These are phyloP conservation scores for Thuidium tamariscinum DNA, from an alignment of 225 moss, liverwort and hornwort genomes.

Conservation along the genomic window DNA sequence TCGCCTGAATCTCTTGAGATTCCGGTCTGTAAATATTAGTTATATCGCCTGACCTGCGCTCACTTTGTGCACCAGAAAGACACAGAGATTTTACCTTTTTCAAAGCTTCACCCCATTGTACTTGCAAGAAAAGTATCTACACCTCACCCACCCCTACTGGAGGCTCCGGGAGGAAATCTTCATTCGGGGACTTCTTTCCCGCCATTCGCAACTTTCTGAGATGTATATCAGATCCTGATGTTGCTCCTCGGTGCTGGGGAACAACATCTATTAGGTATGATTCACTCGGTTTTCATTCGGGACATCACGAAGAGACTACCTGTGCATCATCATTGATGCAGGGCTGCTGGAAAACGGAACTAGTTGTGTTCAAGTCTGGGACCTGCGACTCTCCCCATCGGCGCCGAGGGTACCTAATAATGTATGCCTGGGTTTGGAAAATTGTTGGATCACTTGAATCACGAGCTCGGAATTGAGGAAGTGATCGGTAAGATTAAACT, in stretches of 20 bases:
- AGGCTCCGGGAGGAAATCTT: conserved; percentile 12
- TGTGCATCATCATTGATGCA: neutral
- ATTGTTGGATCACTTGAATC: too few relatives aligned
- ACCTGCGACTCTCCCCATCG: too few relatives aligned
- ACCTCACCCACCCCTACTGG: conserved; percentile 1
- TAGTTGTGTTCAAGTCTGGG: too few relatives aligned
- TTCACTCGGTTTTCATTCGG: neutral
- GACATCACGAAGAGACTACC: neutral
- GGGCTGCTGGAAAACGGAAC: neutral
- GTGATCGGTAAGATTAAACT: too few relatives aligned
- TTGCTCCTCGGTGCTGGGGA: conserved; percentile 4
- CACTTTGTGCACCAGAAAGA: conserved; percentile 6
- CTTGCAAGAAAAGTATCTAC: conserved; percentile 13
- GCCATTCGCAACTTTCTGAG: neutral
- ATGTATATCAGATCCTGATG: conserved; percentile 1
- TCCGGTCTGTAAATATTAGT: conserved; percentile 4
- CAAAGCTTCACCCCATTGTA: conserved; percentile 29
- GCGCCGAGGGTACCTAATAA: too few relatives aligned
- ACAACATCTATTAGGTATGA: neutral
- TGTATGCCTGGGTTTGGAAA: too few relatives aligned
- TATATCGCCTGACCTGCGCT: conserved; percentile 22
- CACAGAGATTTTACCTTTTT: conserved; percentile 16
- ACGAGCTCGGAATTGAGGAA: too few relatives aligned
- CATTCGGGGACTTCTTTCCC: neutral
- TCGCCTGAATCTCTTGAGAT: neutral